These are phyloP conservation scores for Boletus sp. DNA, from an alignment of 1,284 basidiomycete genomes.

Conservation along the genomic window DNA sequence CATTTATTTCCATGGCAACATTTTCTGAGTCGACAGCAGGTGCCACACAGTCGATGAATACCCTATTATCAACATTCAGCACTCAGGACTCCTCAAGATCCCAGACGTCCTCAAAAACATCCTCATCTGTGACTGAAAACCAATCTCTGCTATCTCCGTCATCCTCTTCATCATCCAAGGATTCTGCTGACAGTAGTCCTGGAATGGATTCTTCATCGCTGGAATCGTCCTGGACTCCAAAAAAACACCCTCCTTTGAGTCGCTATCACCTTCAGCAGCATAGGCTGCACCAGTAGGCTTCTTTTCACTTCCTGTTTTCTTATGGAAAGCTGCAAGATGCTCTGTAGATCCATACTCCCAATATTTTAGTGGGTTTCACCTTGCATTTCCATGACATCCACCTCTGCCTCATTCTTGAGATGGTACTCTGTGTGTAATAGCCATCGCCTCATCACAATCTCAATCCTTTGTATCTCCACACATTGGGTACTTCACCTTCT, in stretches of 20 bases:
- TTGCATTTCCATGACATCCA: not conserved
- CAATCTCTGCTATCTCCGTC: not conserved
- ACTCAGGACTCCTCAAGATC: not conserved
- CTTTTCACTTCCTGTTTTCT: not conserved
- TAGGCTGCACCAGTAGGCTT: not conserved
- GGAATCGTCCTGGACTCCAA: not conserved
- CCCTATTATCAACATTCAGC: not conserved
- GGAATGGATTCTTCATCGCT: not conserved
- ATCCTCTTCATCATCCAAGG: not conserved
- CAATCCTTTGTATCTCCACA: not conserved
- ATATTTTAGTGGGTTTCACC: not conserved
- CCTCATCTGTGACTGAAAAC: not conserved
- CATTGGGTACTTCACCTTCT: not conserved
- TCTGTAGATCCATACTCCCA: not conserved
- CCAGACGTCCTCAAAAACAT: not conserved
- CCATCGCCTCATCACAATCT: not conserved
- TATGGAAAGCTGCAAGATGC: not conserved
- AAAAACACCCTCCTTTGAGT: not conserved
- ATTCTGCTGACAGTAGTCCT: not conserved
- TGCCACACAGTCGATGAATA: not conserved
- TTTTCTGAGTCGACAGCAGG: not conserved
- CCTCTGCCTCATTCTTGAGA: not conserved
- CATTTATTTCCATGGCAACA: not conserved
- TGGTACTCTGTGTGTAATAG: not conserved
- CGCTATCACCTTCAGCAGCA: rapidly evolving